A percentile compares a stretch with the other conserved stretches of the same genome.
phyloP scores from a whole-genome alignment of 257 asterid species.

The Coffea eugenioides region DNA sequence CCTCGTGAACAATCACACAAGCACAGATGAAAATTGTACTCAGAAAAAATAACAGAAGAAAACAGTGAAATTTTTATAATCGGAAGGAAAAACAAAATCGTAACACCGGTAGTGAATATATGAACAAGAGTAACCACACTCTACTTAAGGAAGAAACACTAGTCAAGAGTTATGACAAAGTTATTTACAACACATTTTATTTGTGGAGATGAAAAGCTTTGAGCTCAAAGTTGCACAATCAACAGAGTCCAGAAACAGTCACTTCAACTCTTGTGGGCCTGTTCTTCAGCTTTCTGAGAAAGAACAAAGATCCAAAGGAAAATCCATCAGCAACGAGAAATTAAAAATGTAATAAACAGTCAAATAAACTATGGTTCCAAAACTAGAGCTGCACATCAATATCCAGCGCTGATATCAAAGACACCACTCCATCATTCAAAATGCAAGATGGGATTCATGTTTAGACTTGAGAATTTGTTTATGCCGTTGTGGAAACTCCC shows the following conservation, averaged over 20 bases:
- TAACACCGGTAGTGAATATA: not conserved
- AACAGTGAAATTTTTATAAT: not conserved
- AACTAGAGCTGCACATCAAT: not conserved
- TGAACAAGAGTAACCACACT: constrained; percentile 14
- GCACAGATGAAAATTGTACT: not conserved
- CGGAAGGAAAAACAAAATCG: not conserved
- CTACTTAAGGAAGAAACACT: not conserved
- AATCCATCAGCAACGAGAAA: not conserved
- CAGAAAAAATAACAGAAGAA: not conserved
- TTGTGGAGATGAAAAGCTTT: not conserved
- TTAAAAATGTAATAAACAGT: not conserved
- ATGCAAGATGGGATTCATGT: not conserved
- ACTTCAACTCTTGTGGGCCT: constrained; percentile 25
- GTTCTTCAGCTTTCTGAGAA: constrained; percentile 37
- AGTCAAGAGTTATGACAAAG: constrained; percentile 4
- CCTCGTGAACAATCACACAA: not conserved
- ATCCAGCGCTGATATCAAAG: not conserved
- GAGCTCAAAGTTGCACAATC: constrained; percentile 5
- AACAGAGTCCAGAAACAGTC: not conserved
- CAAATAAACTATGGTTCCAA: not conserved
- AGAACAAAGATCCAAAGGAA: not conserved
- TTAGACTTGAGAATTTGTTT: too few relatives aligned
- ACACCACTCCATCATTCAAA: not conserved
- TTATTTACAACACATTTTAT: constrained; percentile 18
- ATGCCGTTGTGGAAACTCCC: too few relatives aligned